phyloP scores from a whole-genome alignment of 768 basidiomycete species.

The Phaffia australis region DNA sequence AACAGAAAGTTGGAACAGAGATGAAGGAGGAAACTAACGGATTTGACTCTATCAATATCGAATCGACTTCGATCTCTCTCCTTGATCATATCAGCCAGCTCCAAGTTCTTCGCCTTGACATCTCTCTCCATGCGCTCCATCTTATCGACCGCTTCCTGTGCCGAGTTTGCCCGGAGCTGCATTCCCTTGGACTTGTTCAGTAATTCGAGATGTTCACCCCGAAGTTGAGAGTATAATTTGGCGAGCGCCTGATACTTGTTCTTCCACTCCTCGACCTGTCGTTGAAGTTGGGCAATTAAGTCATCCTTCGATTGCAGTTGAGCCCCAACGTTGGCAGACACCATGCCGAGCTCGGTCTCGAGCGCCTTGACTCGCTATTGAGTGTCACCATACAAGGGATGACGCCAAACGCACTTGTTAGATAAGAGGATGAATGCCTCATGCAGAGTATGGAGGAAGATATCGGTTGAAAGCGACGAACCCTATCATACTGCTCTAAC shows the following conservation, averaged over 20 bases:
- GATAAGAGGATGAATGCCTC: background rate
- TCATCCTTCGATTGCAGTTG: conserved; percentile 90
- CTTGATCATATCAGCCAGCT: conserved; percentile 96
- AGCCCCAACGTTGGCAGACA: conserved; percentile 63
- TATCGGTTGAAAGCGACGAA: conserved; percentile 40
- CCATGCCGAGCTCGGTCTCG: conserved; percentile 71
- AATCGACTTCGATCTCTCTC: conserved; percentile 93
- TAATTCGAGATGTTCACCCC: conserved; percentile 94
- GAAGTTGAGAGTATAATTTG: conserved; percentile 94
- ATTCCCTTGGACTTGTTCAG: conserved; percentile 92
- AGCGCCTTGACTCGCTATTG: conserved; percentile 83
- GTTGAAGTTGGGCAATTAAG: conserved; percentile 85
- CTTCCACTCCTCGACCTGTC: conserved; percentile 92
- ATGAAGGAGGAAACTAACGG: conserved; percentile 38
- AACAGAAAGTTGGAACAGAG: background rate
- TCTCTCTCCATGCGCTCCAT: conserved; percentile 99
- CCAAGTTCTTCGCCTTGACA: conserved; percentile 94
- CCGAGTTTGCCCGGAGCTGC: conserved; percentile 95
- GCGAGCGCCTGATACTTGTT: conserved; percentile 98
- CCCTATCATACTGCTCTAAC: conserved; percentile 91
- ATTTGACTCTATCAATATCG: conserved; percentile 85
- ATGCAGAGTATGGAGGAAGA: conserved; percentile 7
- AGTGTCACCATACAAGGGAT: conserved; percentile 22
- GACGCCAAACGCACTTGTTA: background rate
- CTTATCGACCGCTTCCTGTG: conserved; percentile 91